Evolutionary conservation across 2,329 filamentous ascomycete species (phyloP).

Genomic region (Trichophaea hybrida): DNA sequence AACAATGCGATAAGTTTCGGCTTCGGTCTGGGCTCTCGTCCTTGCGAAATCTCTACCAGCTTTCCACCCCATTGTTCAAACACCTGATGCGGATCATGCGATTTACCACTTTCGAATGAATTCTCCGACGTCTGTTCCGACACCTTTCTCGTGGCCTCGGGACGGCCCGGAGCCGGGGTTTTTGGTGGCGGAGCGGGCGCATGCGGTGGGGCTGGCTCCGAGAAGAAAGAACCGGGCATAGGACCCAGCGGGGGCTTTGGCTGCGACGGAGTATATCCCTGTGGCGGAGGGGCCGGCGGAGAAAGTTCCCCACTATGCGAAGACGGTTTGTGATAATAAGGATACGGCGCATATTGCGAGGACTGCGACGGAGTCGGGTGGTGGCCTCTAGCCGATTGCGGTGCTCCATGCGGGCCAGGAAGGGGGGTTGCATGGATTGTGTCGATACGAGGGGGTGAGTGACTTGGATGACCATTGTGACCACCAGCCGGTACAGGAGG

Average conservation of each 20-base stretch:
- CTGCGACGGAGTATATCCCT: background rate
- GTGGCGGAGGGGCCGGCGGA: conserved; percentile 5
- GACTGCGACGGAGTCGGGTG: background rate
- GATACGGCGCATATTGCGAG: conserved; percentile 1
- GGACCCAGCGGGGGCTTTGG: conserved; percentile 1
- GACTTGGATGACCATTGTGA: background rate
- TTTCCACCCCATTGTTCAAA: conserved; percentile 9
- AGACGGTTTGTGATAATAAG: background rate
- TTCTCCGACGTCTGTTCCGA: conserved; percentile 11
- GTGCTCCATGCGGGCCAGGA: background rate
- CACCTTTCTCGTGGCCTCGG: conserved; percentile 2
- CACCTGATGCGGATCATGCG: background rate
- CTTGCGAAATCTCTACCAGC: conserved; percentile 12
- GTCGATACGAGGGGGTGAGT: conserved; percentile 1
- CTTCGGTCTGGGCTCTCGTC: conserved; percentile 20
- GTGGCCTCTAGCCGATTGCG: background rate
- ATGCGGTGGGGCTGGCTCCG: conserved; percentile 6
- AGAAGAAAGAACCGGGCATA: background rate
- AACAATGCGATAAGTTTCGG: conserved; percentile 22
- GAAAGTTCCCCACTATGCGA: background rate
- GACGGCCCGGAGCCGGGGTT: conserved; percentile 10
- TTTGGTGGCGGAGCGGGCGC: conserved; percentile 1
- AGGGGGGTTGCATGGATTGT: background rate
- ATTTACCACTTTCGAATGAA: conserved; percentile 6
- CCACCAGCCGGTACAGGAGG: background rate